Base-by-base conservation (phyloP, 352 stramenopile genomes). In the Globisporangium lucens region DNA sequence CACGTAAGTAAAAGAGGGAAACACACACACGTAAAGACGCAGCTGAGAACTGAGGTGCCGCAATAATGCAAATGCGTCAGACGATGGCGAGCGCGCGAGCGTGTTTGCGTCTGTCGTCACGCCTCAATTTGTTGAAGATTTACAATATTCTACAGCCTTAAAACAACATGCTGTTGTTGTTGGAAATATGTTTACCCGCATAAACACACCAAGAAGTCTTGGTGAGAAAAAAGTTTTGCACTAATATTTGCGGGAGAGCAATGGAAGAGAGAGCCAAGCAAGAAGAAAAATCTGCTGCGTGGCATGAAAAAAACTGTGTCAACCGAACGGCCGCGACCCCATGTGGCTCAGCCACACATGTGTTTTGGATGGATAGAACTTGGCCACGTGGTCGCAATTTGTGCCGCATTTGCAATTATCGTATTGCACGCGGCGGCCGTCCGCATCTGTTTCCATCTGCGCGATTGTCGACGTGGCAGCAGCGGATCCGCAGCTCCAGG, bases 111-210 rank as follows among this genome's bases (percentile, higher is more conserved):
- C 49, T 56, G 49, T 56, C 49, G 49, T 3, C 49, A 56, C 49
- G 20, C n/a, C 8, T 56, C 49, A 24, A 30, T 56, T 59, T 59
- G 53, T 59, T 59, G 53, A 59, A 33, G 49, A 56, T 29, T 56
- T 55, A 49, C 6, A 15, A 4, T 22, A 49, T 49, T 49, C 41
- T 49, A 49, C 41, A 22, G 41, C 41, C 41, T 49, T 49, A 15
- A 9, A n/a, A 20, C 24, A n/a, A n/a, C 13, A n/a, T 49, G 41
- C 15, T 22, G 41, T 49, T 49, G 36, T 17, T 43, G 36, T 17
- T 43, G 38, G 13, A 46, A 46, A 46, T 46, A 46, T 46, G 20
- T 46, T 46, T 38, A 38, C 33, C 33, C 33, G 33, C 33, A 38
- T 38, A 38, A 38, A 38, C 33, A 38, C 33, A 9, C 33, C 33